Evolutionary conservation across 495 filamentous ascomycete genomes (phyloP).

Genomic region (Pseudomonodictys pantanalensis): DNA sequence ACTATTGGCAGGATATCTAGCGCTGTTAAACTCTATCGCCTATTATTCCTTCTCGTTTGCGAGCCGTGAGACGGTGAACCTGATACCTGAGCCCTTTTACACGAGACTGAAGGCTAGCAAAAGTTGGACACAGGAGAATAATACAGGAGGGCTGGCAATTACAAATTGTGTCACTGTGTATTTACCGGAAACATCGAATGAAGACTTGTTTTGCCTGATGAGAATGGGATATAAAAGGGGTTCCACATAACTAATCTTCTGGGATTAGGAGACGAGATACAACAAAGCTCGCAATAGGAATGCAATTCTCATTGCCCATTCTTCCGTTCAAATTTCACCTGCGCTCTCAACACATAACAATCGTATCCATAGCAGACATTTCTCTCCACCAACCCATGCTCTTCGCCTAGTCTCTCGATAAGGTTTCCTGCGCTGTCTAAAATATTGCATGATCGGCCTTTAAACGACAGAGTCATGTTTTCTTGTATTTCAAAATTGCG

Average conservation of each 20-base stretch:
- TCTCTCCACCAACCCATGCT: neutral
- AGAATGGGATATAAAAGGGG: constrained; percentile 1
- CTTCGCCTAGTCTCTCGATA: neutral
- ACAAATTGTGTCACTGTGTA: neutral
- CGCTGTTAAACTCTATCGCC: neutral
- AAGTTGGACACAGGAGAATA: constrained; percentile 1
- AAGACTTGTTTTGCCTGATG: neutral
- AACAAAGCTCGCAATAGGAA: neutral
- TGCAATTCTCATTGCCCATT: neutral
- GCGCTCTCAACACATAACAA: neutral
- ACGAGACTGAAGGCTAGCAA: neutral
- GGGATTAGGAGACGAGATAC: neutral
- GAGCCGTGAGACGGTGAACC: neutral
- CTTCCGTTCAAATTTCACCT: constrained; percentile 1
- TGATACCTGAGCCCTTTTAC: neutral
- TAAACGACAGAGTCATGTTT: neutral
- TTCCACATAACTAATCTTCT: neutral
- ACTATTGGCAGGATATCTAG: neutral
- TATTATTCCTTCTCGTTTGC: neutral
- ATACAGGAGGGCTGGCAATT: neutral
- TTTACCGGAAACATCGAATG: neutral
- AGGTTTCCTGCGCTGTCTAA: neutral
- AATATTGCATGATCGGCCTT: constrained; percentile 2
- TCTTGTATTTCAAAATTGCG: constrained; percentile 1
- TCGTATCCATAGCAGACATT: neutral